Base-by-base conservation (phyloP, 208 protist genomes). In the Phytomonas francai region DNA sequence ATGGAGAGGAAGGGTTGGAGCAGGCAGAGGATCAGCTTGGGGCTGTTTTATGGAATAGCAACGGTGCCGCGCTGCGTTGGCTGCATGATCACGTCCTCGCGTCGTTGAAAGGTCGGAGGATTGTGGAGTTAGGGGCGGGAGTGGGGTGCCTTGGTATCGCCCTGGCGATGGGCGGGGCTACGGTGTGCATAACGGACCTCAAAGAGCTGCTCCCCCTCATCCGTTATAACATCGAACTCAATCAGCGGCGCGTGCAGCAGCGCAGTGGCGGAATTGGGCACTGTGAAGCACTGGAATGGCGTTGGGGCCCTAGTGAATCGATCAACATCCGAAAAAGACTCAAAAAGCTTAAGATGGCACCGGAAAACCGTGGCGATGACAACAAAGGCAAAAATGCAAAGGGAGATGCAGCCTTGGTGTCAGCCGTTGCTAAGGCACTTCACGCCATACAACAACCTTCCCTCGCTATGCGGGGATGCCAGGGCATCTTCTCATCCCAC, bases 41-140 rank as follows among this genome's bases (percentile, higher is more conserved):
- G 25, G 79, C 91, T 0, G 91, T 96, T 31, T 72, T 96, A 62
- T 96, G 91, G 88, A 96, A 96, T 71, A 93, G 88, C 78, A 96
- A 96, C 71, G 79, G 61, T 16, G 81, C 81, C 28, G 86, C 87
- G 2, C 72, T 94, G 27, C 19, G 63, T 16, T 80, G 94, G 70
- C 73, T 96, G 27, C 82, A 92, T 61, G 31, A 73, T 0, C 81
- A 87, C 63, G 72, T 93, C 70, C 85, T 83, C 25, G 19, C 63
- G 0, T 63, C 74, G 22, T 58, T 78, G 25, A 63, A 30, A 0
- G 70, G 67, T 0, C 67, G 61, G 66, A 61, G 58, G 64, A 51
- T 79, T 4, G 79, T 94, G 19, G 91, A 96, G 69, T 79, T 96
- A 4, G 91, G 91, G 1, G 91, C 88, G 0, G 91, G 91, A 42